Base-by-base conservation (phyloP, 148 eudicot genomes). In the Mesembryanthemum crystallinum region DNA sequence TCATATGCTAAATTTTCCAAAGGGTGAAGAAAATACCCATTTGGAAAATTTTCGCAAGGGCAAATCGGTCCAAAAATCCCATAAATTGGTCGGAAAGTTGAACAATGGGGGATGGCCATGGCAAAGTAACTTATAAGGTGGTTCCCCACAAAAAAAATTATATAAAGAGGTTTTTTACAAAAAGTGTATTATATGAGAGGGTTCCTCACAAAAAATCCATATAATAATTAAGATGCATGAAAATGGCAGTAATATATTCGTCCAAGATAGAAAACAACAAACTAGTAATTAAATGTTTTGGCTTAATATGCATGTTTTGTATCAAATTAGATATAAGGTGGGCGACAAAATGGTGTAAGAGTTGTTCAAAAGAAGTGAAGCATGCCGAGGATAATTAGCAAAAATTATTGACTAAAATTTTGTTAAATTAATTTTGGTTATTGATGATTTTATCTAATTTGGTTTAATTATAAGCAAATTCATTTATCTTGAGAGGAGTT, bases 181-280 rank as follows among this genome's bases (percentile, higher is more conserved):
- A n/a, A n/a, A n/a, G n/a, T n/a, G n/a, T n/a, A n/a, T n/a, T n/a
- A n/a, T n/a, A n/a, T n/a, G n/a, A n/a, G n/a, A n/a, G n/a, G n/a
- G n/a, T n/a, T n/a, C n/a, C n/a, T n/a, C n/a, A n/a, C n/a, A n/a
- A n/a, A n/a, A n/a, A n/a, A n/a, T n/a, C n/a, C n/a, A 45, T 8
- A 45, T 10, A 45, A 45, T 8, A 45, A 45, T 27, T 42, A 39
- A 39, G 18, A n/a, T n/a, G 33, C 45, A 59, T 72, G 75, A 37
- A 58, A 52, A 61, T 45, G 49, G 49, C 20, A 74, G 37, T 14
- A 11, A 25, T 24, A 27, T 64, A 71, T 45, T 72, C 12, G 60
- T 72, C 77, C 83, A 81, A 81, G 54, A 23, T 25, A 73, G 33
- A 77, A 77, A 67, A 76, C 9, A 73, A 77, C 77, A 77, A 54